Conservation (phyloP, 164 flowering plant species). For the Hamamelis virginiana region DNA sequence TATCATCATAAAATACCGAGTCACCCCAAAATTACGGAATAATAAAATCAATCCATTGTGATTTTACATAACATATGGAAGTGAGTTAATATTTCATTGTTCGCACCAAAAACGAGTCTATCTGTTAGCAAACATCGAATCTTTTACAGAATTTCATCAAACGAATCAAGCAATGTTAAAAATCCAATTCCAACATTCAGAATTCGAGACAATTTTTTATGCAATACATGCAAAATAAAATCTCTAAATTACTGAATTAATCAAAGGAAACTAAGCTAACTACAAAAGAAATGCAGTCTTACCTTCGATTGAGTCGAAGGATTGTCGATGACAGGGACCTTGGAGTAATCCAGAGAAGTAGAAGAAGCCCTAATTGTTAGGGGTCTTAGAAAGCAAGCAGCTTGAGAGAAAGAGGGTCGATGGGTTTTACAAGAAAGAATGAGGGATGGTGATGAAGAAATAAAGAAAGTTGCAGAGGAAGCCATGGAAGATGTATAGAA, state of each 20-base stretch:
- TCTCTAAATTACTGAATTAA: background rate
- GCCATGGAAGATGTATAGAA: constrained; percentile 33
- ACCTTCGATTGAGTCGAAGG: constrained; percentile 39
- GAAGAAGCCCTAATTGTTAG: constrained; percentile 36
- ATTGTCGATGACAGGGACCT: constrained; percentile 20
- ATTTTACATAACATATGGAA: background rate
- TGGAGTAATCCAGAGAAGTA: constrained; percentile 34
- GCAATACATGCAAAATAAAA: too few species aligned
- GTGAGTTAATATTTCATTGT: background rate
- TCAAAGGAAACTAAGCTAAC: background rate
- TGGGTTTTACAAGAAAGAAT: constrained; percentile 14
- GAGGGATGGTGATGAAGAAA: constrained; percentile 25
- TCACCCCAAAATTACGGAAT: background rate
- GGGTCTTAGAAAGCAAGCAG: constrained; percentile 12
- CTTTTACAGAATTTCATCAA: too few species aligned
- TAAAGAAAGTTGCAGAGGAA: constrained; percentile 28
- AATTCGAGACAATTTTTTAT: too few species aligned
- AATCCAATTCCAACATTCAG: too few species aligned
- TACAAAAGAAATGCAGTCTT: background rate
- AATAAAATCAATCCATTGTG: background rate
- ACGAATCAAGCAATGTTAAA: too few species aligned
- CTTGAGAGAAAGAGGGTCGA: constrained; percentile 12
- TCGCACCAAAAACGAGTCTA: too few species aligned
- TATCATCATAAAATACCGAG: too few species aligned
- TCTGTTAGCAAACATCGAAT: too few species aligned